Evolutionary conservation across 495 filamentous ascomycete species (phyloP), one percentile per base, ranked within the genome.

Genomic region (Hypoxylon rickii): DNA sequence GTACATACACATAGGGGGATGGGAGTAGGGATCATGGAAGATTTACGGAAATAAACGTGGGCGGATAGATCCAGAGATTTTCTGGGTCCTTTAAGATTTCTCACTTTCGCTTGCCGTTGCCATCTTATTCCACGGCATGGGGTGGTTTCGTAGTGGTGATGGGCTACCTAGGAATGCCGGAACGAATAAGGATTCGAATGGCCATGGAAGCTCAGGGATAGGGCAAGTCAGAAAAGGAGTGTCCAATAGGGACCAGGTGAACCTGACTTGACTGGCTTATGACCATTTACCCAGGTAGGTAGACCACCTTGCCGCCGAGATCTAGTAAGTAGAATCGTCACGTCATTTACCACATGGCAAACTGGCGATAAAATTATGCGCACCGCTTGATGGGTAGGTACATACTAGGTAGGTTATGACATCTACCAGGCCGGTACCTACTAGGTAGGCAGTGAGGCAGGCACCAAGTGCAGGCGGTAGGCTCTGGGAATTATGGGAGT

Each of bases 301-400:
- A n/a, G n/a, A n/a, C n/a, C n/a, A n/a, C n/a, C n/a, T n/a, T n/a
- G n/a, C n/a, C n/a, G n/a, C n/a, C n/a, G n/a, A n/a, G n/a, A n/a
- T n/a, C n/a, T n/a, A n/a, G n/a, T n/a, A n/a, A 55, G 18, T 44
- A 57, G 31, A 37, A 20, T 45, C 8, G 41, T 58, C 46, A 51
- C 54, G 41, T 58, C 54, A 58, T 58, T 41, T 45, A 34, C 41
- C 40, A 29, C 54, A 51, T 51, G 33, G 33, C 40, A 44, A 39
- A 7, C n/a, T 34, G 10, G 34, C 33, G 33, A 46, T 47, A n/a
- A n/a, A n/a, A n/a, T n/a, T n/a, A n/a, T n/a, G n/a, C n/a, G n/a
- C n/a, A n/a, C n/a, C n/a, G n/a, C n/a, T 43, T 43, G 42, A 45
- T 21, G 15, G 32, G 15, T 37, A 19, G 31, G 6, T 37, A 19